Evolutionary conservation across 768 basidiomycete species (phyloP), one percentile per base, ranked within the genome.

Genomic region (Exsudoporus frostii): DNA sequence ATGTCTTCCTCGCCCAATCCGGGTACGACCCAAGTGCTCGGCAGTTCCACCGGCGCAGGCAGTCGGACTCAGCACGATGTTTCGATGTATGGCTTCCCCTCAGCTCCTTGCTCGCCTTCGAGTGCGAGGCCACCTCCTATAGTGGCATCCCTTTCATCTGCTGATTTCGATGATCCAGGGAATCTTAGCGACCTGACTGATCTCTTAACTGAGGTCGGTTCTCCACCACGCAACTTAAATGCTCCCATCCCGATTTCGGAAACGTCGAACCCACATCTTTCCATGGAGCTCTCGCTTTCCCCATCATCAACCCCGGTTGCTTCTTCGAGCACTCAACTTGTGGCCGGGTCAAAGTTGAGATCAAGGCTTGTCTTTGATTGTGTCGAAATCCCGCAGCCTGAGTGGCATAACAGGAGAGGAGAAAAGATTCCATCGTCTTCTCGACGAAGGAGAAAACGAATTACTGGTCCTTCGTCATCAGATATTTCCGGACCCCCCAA

Each of bases 151-250:
- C 30, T 45, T 52, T 38, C 43, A 15, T 52, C 15, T 29, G 14
- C 30, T n/a, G 10, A 9, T 25, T 14, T 17, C n/a, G 60, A 65
- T 22, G 55, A 63, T 45, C 15, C 45, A 2, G 57, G 43, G 25
- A 47, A 53, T 37, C 46, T 65, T 15, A 71, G 68, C 32, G 66
- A 65, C 20, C 51, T 72, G 51, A 69, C 70, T 7, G 70, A 70
- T 19, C 62, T 71, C 25, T 51, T 61, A 49, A 59, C 63, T 19
- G 68, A 69, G 19, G 9, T 46, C 25, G 54, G 48, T 39, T 63
- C 58, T 22, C 45, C 67, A 17, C 45, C 59, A 24, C 44, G 19
- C 11, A 44, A 48, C 38, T 38, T 51, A 27, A 41, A 40, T 15
- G 15, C 17, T n/a, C 20, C 22, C 34, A n/a, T 45, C 11, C 36